These are phyloP conservation scores for maize (Zea mays) DNA, from an alignment of 176 grass and related monocot species.

Conservation along the genomic window DNA sequence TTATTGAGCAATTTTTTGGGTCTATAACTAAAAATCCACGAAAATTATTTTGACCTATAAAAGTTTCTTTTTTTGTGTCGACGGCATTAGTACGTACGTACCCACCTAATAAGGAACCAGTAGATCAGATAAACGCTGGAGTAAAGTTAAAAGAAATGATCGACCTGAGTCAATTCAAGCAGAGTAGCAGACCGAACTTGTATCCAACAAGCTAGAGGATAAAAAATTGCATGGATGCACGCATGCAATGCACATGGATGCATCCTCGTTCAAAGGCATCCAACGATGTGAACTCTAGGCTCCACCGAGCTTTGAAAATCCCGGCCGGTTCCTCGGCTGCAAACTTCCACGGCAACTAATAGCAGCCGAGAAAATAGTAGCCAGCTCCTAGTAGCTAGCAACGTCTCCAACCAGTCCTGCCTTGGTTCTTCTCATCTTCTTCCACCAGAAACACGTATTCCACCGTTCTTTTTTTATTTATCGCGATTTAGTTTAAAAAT, in stretches of 20 bases:
- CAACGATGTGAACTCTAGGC: constrained; percentile 23
- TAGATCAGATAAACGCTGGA: no score
- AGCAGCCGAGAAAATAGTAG: not conserved
- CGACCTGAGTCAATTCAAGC: constrained; percentile 1
- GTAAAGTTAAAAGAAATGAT: not conserved
- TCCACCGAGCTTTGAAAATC: not conserved
- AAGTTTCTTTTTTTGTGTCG: no score
- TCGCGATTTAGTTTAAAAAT: no score
- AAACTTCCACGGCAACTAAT: constrained; percentile 16
- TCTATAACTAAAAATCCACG: no score
- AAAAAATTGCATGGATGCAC: not conserved
- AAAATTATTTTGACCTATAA: no score
- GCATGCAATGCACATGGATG: not conserved
- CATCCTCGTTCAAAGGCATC: not conserved
- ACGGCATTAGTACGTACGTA: no score
- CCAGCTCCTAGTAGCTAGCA: not conserved
- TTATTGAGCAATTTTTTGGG: no score
- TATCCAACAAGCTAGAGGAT: not conserved
- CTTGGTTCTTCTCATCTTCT: not conserved
- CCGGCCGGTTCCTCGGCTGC: not conserved
- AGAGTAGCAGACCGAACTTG: not conserved
- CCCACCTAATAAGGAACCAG: no score
- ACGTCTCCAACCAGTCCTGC: not conserved
- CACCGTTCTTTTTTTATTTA: no score
- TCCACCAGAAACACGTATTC: not conserved